Base-by-base conservation (phyloP, 768 basidiomycete genomes). In the Naganishia vishniacii region DNA sequence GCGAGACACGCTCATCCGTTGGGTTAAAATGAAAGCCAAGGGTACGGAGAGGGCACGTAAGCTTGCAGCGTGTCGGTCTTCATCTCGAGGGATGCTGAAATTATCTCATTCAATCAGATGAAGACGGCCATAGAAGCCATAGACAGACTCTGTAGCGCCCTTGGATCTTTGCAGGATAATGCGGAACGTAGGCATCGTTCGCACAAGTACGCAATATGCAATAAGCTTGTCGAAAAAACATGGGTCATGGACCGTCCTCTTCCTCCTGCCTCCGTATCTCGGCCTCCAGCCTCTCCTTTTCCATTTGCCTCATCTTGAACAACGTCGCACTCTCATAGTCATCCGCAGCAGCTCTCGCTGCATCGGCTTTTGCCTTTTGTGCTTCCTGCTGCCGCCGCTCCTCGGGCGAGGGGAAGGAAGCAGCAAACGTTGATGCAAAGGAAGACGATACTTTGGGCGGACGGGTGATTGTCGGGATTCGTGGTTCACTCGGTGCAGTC, bases 1-100 rank as follows among this genome's bases (percentile, higher is more conserved):
- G 65, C 91, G 98, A 72, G 95, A 99, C 74, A 79, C 84, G 0
- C 78, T 99, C 67, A 81, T 92, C 51, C 84, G 95, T 73, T 99
- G 94, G 93, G 87, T 92, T 76, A 18, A 6, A 11, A 18, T 44
- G 42, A 44, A 44, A 20, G 42, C 42, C 42, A 44, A 20, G n/a
- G 42, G n/a, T 44, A 6, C 42, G 42, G 42, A 44, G 18, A 8
- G n/a, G 42, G 42, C n/a, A 18, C 7, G 34, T 37, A n/a, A 40
- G 37, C n/a, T 53, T 37, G 26, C 26, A 6, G 48, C 7, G 6
- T 44, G 18, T 6, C 42, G 42, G 11, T 5, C 6, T 44, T 46
- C n/a, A 18, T 7, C 34, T 37, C n/a, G n/a, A n/a, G 42, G n/a
- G 11, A 8, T 44, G 11, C 42, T 44, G n/a, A 44, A 37, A 15